Evolutionary conservation across 805 yeast species (phyloP).

Genomic region (Saccharomycopsis sp.): DNA sequence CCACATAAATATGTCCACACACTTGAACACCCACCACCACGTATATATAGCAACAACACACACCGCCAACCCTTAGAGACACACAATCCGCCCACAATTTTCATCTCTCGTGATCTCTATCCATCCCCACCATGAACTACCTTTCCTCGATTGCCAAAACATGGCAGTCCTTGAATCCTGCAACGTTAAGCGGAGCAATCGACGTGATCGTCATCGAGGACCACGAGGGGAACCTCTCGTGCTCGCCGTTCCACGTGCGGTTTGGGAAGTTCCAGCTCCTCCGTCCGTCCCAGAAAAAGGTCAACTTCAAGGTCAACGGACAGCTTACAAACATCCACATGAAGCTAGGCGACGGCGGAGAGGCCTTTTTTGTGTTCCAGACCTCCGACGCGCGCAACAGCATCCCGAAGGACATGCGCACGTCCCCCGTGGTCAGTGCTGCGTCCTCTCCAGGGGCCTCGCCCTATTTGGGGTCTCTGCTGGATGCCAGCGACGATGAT

Average conservation of each 20-base stretch:
- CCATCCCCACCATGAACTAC: constrained; percentile 15
- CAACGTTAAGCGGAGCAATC: constrained; percentile 94
- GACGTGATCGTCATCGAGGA: constrained; percentile 94
- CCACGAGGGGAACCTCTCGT: constrained; percentile 66
- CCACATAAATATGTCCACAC: too few relatives aligned
- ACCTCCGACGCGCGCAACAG: constrained; percentile 50
- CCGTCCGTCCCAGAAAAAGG: constrained; percentile 92
- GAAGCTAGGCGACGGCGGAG: constrained; percentile 97
- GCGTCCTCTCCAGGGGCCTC: constrained; percentile 50
- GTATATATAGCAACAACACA: not conserved
- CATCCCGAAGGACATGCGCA: constrained; percentile 71
- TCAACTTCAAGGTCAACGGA: constrained; percentile 82
- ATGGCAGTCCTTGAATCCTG: constrained; percentile 95
- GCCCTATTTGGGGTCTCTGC: constrained; percentile 25
- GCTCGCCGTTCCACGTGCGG: constrained; percentile 95
- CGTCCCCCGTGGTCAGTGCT: constrained; percentile 79
- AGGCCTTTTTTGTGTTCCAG: constrained; percentile 94
- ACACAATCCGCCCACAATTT: too few relatives aligned
- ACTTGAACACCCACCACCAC: too few relatives aligned
- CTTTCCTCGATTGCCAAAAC: constrained; percentile 76
- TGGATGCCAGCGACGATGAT: not conserved
- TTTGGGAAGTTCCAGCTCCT: constrained; percentile 91
- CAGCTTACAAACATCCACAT: constrained; percentile 76
- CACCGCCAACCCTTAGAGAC: too few relatives aligned
- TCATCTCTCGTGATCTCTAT: too few relatives aligned